Conservation (phyloP, 2,329 filamentous ascomycete genomes). For the Bipolaris sorokiniana region DNA sequence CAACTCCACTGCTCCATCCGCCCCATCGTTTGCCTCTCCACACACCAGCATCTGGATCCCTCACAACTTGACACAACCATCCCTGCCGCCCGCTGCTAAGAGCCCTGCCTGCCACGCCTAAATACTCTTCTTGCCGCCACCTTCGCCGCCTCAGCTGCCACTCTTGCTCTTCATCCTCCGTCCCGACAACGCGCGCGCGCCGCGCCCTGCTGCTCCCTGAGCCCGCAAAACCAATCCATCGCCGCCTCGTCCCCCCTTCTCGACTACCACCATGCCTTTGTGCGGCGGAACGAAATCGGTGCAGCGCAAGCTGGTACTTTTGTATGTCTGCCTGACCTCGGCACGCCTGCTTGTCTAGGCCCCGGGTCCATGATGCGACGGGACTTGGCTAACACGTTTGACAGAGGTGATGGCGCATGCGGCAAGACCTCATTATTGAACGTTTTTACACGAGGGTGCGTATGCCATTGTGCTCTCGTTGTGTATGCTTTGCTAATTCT, state of each 20-base stretch:
- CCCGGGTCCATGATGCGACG: conserved; percentile 23
- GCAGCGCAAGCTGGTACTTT: conserved; percentile 93
- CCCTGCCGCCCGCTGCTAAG: conserved; percentile 21
- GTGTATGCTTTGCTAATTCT: conserved; percentile 21
- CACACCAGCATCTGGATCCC: conserved; percentile 20
- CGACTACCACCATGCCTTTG: conserved; percentile 51
- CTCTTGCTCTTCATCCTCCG: conserved; percentile 12
- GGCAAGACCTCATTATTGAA: conserved; percentile 97
- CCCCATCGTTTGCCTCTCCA: conserved; percentile 16
- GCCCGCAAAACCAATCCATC: conserved; percentile 33
- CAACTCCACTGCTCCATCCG: conserved; percentile 12
- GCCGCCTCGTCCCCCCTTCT: conserved; percentile 18
- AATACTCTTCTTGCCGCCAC: conserved; percentile 11
- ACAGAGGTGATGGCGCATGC: conserved; percentile 90
- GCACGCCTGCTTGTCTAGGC: conserved; percentile 16
- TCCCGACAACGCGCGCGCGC: conserved; percentile 34
- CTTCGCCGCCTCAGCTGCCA: conserved; percentile 7
- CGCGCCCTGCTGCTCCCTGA: conserved; percentile 28
- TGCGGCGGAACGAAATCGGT: conserved; percentile 71
- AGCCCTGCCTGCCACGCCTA: conserved; percentile 15
- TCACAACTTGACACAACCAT: conserved; percentile 16
- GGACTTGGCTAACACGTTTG: conserved; percentile 30
- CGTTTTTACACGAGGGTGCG: conserved; percentile 95
- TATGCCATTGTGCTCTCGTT: conserved; percentile 31
- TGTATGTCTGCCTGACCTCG: conserved; percentile 63